Evolutionary conservation across 495 filamentous ascomycete species (phyloP).

Genomic region (Penicillium ochrochloron): DNA sequence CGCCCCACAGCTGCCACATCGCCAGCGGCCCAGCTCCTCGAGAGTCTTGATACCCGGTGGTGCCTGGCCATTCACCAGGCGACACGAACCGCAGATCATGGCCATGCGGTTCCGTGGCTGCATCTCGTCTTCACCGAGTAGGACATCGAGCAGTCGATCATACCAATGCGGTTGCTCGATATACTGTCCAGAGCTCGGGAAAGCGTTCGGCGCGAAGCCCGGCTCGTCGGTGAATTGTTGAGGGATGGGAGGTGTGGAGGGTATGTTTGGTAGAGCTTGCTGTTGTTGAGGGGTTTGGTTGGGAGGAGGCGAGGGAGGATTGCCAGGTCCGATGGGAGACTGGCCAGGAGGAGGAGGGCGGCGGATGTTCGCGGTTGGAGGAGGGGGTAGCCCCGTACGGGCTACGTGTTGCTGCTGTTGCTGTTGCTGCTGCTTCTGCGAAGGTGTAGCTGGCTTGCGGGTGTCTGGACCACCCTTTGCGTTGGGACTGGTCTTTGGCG

Average conservation of each 20-base stretch:
- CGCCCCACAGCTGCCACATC: constrained; percentile 81
- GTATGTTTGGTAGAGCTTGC: constrained; percentile 22
- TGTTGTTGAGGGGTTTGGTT: constrained; percentile 22
- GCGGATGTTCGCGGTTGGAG: constrained; percentile 85
- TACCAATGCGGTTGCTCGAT: constrained; percentile 76
- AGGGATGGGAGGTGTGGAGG: constrained; percentile 23
- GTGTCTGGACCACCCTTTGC: constrained; percentile 38
- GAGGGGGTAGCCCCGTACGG: constrained; percentile 69
- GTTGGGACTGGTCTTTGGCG: constrained; percentile 50
- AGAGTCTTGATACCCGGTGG: constrained; percentile 81
- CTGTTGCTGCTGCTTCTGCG: constrained; percentile 24
- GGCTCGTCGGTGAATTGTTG: constrained; percentile 37
- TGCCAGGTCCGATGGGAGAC: constrained; percentile 19
- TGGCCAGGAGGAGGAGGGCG: constrained; percentile 31
- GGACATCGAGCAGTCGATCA: constrained; percentile 86
- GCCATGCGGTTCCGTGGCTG: constrained; percentile 88
- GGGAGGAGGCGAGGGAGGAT: constrained; percentile 29
- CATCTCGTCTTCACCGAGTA: constrained; percentile 95
- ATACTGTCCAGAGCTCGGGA: constrained; percentile 51
- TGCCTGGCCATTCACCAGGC: constrained; percentile 94
- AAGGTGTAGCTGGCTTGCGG: constrained; percentile 26
- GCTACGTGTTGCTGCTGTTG: constrained; percentile 32
- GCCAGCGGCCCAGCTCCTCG: constrained; percentile 85
- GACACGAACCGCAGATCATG: constrained; percentile 80
- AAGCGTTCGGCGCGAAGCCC: constrained; percentile 66